phyloP scores from a whole-genome alignment of 768 basidiomycete species.

The Amyloporia xantha region DNA sequence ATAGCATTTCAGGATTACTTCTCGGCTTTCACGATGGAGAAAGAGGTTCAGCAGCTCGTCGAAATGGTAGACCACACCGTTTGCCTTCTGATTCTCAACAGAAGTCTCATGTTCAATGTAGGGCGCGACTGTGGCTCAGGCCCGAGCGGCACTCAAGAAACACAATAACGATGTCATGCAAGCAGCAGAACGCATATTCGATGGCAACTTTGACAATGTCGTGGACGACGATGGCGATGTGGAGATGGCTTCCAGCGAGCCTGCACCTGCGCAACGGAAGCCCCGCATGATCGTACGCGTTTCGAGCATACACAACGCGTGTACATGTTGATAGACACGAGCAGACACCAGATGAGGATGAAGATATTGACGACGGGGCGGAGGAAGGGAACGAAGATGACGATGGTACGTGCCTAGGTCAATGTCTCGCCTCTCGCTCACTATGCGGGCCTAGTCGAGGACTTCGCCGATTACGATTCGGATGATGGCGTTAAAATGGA shows the following conservation, averaged over 20 bases:
- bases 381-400: constrained; percentile 43
- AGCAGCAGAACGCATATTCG: constrained; percentile 81
- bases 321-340: not conserved
- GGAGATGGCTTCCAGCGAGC: constrained; percentile 14
- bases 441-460: constrained; percentile 31
- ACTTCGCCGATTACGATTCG: constrained; percentile 77
- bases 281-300: constrained; percentile 23
- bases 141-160: constrained; percentile 72
- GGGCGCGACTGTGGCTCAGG: constrained; percentile 81
- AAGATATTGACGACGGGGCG: constrained; percentile 42
- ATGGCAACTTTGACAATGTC: constrained; percentile 79
- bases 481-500: constrained; percentile 53
- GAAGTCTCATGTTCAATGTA: constrained; percentile 23
- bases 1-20: not conserved
- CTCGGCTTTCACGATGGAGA: constrained; percentile 23
- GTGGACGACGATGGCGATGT: constrained; percentile 41
- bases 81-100: not conserved
- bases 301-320: not conserved
- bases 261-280: constrained; percentile 8
- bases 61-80: constrained; percentile 24
- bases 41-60: constrained; percentile 28
- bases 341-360: constrained; percentile 59
- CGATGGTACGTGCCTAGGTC: constrained; percentile 31
- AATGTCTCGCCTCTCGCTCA: not conserved
- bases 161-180: constrained; percentile 90